Percentiles rank a stretch among this genome's conserved stretches.
These are phyloP conservation scores for Fusarium udum DNA, from an alignment of 2,329 filamentous ascomycete genomes.

Conservation along the genomic window DNA sequence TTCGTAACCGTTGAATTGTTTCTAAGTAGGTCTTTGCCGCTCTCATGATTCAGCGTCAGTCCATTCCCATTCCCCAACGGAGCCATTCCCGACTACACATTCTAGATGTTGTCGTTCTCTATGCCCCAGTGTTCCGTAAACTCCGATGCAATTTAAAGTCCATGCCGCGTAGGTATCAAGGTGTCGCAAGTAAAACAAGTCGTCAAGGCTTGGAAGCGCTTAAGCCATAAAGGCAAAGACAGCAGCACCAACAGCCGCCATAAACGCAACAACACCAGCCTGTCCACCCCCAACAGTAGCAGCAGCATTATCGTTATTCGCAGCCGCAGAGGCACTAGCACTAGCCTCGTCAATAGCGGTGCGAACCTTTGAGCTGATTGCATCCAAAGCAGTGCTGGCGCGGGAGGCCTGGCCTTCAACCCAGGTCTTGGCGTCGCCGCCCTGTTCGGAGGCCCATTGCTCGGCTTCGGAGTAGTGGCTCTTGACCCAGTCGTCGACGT, in stretches of 20 bases:
- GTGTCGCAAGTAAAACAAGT: neutral
- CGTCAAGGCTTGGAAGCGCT: neutral
- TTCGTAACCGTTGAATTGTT: neutral
- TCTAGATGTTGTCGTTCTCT: constrained; percentile 11
- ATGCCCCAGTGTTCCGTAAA: constrained; percentile 18
- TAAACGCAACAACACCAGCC: constrained; percentile 28
- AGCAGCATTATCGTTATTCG: constrained; percentile 32
- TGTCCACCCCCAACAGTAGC: neutral
- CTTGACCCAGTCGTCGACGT: constrained; percentile 18
- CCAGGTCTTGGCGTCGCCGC: constrained; percentile 19
- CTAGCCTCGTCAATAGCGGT: constrained; percentile 21
- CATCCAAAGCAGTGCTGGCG: constrained; percentile 20
- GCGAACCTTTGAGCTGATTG: constrained; percentile 10
- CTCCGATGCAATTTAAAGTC: constrained; percentile 7
- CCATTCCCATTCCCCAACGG: neutral
- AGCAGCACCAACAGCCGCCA: constrained; percentile 39
- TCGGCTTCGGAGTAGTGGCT: constrained; percentile 16
- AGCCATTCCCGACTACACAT: constrained; percentile 12
- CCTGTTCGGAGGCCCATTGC: constrained; percentile 10
- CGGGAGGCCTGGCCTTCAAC: neutral
- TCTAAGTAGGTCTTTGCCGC: neutral
- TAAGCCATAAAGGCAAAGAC: constrained; percentile 32
- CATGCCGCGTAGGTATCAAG: constrained; percentile 20
- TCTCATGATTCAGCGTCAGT: constrained; percentile 12
- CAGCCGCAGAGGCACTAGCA: constrained; percentile 7